Conservation (phyloP, 768 basidiomycete genomes). For the Psilocybe subaeruginosa region DNA sequence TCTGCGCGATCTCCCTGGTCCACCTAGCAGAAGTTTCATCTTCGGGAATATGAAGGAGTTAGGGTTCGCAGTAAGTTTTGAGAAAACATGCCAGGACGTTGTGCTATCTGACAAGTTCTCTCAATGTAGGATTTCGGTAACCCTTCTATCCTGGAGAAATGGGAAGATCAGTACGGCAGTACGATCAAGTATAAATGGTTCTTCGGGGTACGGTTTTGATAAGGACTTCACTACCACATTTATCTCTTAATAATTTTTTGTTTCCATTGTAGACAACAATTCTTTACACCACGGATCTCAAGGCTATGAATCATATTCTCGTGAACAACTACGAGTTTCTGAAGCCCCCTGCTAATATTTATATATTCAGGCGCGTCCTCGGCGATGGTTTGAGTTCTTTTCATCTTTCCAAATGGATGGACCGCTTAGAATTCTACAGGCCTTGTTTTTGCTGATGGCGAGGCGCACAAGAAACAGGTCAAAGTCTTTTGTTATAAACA, state of each 20-base stretch:
- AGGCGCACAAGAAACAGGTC: constrained; percentile 47
- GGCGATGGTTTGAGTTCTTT: constrained; percentile 34
- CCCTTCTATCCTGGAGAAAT: constrained; percentile 36
- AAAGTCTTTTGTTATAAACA: not conserved
- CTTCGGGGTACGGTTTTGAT: constrained; percentile 37
- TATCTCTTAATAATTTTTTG: too few relatives aligned
- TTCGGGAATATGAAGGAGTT: constrained; percentile 20
- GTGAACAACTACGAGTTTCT: constrained; percentile 53
- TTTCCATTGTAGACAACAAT: constrained; percentile 27
- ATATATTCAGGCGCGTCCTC: constrained; percentile 41
- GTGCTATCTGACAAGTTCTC: not conserved
- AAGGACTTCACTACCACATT: too few relatives aligned
- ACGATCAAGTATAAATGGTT: constrained; percentile 45
- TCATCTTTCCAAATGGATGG: not conserved
- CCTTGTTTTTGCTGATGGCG: constrained; percentile 48
- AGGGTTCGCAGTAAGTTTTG: constrained; percentile 2
- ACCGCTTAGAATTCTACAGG: constrained; percentile 33
- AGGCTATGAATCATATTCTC: constrained; percentile 65
- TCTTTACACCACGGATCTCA: constrained; percentile 60
- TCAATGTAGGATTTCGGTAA: constrained; percentile 30
- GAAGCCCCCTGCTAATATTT: constrained; percentile 48
- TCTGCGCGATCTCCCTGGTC: constrained; percentile 49
- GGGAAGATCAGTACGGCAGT: constrained; percentile 47
- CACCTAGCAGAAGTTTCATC: constrained; percentile 24
- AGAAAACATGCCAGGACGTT: not conserved